Evolutionary conservation across 78 protist genomes (phyloP).

Genomic region (slime mould (Dictyostelium discoideum)): dicty_2.7 NC_007088.5:8055501-8056000

Average conservation of each 20-base stretch:
- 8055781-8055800: background rate
- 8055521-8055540: slow-evolving; percentile 62
- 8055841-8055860: slow-evolving; percentile 29
- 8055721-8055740: slow-evolving; percentile 34
- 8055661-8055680: background rate
- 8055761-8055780: background rate
- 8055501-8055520: slow-evolving; percentile 46
- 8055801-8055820: slow-evolving; percentile 19
- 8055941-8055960: slow-evolving; percentile 51
- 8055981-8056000: no score
- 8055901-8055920: slow-evolving; percentile 36
- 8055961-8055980: slow-evolving; percentile 13
- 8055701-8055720: slow-evolving; percentile 43
- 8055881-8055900: slow-evolving; percentile 55
- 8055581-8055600: background rate
- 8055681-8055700: slow-evolving; percentile 9
- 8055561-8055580: slow-evolving; percentile 1
- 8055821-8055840: slow-evolving; percentile 44
- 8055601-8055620: background rate
- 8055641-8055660: slow-evolving; percentile 17
- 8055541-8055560: slow-evolving; percentile 49
- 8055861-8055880: background rate
- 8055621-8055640: background rate
- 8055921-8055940: slow-evolving; percentile 9
- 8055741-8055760: slow-evolving; percentile 49